phyloP scores from a whole-genome alignment of 805 yeast genomes.

The Zygoascus ofunaensis region DNA sequence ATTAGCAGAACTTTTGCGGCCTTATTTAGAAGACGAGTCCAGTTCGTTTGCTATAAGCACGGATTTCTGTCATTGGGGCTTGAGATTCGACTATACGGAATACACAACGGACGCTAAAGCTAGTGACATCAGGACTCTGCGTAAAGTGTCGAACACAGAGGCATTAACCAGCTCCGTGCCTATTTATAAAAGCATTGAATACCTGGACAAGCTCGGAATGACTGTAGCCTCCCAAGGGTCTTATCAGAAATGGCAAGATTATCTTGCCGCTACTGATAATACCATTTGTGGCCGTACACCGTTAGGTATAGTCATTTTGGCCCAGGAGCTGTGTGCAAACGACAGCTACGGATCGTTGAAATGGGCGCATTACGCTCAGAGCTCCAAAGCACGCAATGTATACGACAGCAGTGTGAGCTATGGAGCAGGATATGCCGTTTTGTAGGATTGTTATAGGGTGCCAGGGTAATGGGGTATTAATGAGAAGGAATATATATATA shows the following conservation, averaged over 20 bases:
- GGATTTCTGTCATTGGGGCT: conserved; percentile 95
- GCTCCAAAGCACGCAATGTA: conserved; percentile 40
- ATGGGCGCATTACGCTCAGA: conserved; percentile 79
- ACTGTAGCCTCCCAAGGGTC: conserved; percentile 45
- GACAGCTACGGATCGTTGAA: conserved; percentile 31
- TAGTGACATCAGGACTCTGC: conserved; percentile 19
- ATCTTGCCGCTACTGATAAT: conserved; percentile 64
- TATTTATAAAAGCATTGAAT: conserved; percentile 65
- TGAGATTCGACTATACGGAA: conserved; percentile 49
- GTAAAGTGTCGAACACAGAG: conserved; percentile 5
- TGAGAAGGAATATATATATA: too few species aligned
- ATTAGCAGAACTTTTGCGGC: conserved; percentile 41
- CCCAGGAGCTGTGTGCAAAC: conserved; percentile 35
- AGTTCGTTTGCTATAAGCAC: conserved; percentile 73
- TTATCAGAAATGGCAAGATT: conserved; percentile 52
- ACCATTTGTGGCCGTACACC: conserved; percentile 94
- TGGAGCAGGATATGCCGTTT: conserved; percentile 60
- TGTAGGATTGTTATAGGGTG: neutral
- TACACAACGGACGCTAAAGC: conserved; percentile 30
- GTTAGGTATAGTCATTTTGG: conserved; percentile 49
- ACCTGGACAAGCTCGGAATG: conserved; percentile 67
- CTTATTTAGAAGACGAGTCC: conserved; percentile 44
- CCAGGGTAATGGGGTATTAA: too few species aligned
- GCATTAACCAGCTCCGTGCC: conserved; percentile 31
- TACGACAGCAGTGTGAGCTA: conserved; percentile 83